phyloP scores from a whole-genome alignment of 805 yeast genomes.

The Alloascoidea hylecoeti region DNA sequence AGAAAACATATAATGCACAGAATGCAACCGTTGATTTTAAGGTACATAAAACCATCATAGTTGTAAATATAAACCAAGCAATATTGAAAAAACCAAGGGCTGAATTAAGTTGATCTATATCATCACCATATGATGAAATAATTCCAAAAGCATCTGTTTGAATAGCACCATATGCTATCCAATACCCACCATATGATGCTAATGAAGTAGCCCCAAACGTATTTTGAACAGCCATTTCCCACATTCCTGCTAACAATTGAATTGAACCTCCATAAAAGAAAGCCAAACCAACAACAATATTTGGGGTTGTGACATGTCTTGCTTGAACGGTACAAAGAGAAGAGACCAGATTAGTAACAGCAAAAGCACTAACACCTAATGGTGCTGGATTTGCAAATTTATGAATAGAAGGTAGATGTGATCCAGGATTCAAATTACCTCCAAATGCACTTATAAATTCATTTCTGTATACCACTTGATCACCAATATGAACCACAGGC shows the following conservation, averaged over 20 bases:
- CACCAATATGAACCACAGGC: slow-evolving; percentile 26
- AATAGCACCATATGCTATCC: slow-evolving; percentile 54
- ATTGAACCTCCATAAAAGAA: slow-evolving; percentile 49
- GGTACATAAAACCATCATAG: slow-evolving; percentile 37
- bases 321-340: slow-evolving; percentile 42
- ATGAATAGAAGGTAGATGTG: slow-evolving; percentile 38
- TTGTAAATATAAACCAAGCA: slow-evolving; percentile 54
- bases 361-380: slow-evolving; percentile 46
- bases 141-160: slow-evolving; percentile 48
- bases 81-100: slow-evolving; percentile 45
- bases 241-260: slow-evolving; percentile 49
- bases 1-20: slow-evolving; percentile 37
- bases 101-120: slow-evolving; percentile 16
- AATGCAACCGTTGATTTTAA: slow-evolving; percentile 53
- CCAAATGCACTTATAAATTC: slow-evolving; percentile 32
- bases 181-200: slow-evolving; percentile 53
- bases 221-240: slow-evolving; percentile 51
- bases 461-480: slow-evolving; percentile 29
- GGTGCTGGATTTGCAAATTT: slow-evolving; percentile 57
- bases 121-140: slow-evolving; percentile 31
- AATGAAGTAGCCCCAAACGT: slow-evolving; percentile 58
- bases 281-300: slow-evolving; percentile 42
- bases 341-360: slow-evolving; percentile 46
- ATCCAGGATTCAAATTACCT: slow-evolving; percentile 64
- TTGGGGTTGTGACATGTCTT: slow-evolving; percentile 34